Evolutionary conservation across 1,284 basidiomycete genomes (phyloP), one percentile per base, ranked within the genome.

Genomic region (Fomitopsis betulina): DNA sequence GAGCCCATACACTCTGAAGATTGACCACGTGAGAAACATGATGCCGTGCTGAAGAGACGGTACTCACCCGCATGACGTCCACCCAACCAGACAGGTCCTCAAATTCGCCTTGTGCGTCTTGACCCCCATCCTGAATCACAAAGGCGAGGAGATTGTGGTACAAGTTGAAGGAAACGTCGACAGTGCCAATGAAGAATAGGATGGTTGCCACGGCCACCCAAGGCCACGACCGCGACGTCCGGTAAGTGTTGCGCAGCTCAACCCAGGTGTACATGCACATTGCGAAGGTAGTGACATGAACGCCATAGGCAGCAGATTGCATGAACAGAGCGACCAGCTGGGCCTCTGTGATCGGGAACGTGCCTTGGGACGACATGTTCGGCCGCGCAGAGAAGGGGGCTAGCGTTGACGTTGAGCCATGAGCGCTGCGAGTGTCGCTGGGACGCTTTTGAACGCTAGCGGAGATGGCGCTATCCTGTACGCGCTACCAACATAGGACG

Each of bases 71-170:
- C 53, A 60, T 56, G 35, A 70, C 57, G 56, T 67, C 67, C 27
- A 67, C 57, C 68, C 67, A 69, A 13, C 62, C 53, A 5, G 62
- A 62, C 30, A 68, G 66, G 51, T 65, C 56, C 3, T 59, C 10
- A 37, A 68, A 64, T 50, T 59, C 63, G 25, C 37, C 53, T 9
- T 53, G 51, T 5, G 69, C 63, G 15, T 64, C 68, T 12, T 63
- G 62, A 19, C 55, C 30, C 3, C 64, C 65, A 19, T 32, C 55
- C 38, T 64, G 63, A 30, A 61, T 57, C 5, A 67, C 62, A 54
- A 70, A 70, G 6, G 68, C 63, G 12, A 61, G 50, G 23, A 70
- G 50, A 43, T 63, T 65, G 45, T 65, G 67, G 27, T 60, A 56
- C 13, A 69, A 59, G 5, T 60, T 64, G 45, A 68, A 59, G 6